Percentiles rank a stretch among this genome's conserved stretches.
These are phyloP conservation scores for Trypanosoma congolense DNA, from an alignment of 208 protist species.

Conservation along the genomic window DNA sequence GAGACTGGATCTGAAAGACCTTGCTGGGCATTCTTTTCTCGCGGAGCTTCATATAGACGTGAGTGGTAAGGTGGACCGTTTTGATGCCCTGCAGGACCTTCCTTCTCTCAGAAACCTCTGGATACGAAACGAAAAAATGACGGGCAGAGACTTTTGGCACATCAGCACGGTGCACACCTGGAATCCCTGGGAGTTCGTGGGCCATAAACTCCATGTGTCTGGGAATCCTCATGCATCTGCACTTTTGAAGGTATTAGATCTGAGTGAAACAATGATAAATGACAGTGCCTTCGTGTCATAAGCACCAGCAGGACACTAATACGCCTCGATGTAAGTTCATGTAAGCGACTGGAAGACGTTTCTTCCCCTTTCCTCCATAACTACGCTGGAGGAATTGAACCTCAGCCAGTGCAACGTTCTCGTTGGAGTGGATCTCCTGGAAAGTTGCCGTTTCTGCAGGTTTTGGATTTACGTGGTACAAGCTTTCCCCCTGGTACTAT, in stretches of 20 bases:
- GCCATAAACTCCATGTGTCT: neutral
- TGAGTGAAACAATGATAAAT: neutral
- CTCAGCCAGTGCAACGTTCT: neutral
- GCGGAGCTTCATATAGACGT: neutral
- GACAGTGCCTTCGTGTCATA: neutral
- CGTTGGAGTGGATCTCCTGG: neutral
- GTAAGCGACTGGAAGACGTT: neutral
- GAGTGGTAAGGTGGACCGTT: neutral
- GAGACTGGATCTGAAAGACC: neutral
- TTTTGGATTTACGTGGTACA: neutral
- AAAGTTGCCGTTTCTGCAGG: neutral
- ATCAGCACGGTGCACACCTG: neutral
- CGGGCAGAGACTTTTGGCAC: neutral
- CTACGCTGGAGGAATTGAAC: neutral
- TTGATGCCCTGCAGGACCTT: neutral
- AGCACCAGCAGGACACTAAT: neutral
- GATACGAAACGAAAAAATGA: neutral
- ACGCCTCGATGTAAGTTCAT: neutral
- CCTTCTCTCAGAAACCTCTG: neutral
- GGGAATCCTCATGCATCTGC: neutral
- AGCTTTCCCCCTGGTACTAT: neutral
- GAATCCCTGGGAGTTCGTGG: neutral
- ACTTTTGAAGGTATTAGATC: neutral
- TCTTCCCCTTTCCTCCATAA: neutral
- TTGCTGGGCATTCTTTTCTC: neutral